phyloP scores from a whole-genome alignment of 2,329 filamentous ascomycete genomes.

The Penicillium sp. region DNA sequence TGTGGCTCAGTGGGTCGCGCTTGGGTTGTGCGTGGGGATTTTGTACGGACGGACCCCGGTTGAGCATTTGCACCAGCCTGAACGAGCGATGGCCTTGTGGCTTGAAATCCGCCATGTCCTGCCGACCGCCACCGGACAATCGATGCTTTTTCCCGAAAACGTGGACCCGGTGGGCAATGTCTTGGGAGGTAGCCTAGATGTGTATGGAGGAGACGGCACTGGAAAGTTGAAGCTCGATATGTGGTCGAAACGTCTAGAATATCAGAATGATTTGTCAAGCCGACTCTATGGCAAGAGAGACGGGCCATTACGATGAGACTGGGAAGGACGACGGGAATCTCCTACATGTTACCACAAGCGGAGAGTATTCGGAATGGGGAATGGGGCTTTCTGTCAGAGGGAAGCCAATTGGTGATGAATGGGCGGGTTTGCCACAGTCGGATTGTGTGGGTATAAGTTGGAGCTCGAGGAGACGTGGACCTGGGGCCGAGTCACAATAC shows the following conservation, averaged over 20 bases:
- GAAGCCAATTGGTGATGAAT: not conserved
- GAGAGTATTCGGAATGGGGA: not conserved
- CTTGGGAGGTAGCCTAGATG: not conserved
- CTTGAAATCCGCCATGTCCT: not conserved
- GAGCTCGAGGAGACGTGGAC: conserved; percentile 1
- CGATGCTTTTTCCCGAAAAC: not conserved
- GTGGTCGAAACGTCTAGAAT: not conserved
- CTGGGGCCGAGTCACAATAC: not conserved
- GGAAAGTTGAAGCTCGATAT: conserved; percentile 6
- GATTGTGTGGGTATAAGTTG: conserved; percentile 5
- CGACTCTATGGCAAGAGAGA: not conserved
- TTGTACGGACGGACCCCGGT: not conserved
- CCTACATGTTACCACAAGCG: not conserved
- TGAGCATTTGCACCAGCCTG: not conserved
- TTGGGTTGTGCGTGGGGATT: not conserved
- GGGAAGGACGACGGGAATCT: not conserved
- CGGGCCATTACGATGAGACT: not conserved
- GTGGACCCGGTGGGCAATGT: not conserved
- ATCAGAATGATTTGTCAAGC: not conserved
- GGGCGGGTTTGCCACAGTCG: conserved; percentile 16
- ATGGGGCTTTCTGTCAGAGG: not conserved
- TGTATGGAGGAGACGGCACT: conserved; percentile 2
- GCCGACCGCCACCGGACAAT: not conserved
- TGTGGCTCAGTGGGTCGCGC: not conserved
- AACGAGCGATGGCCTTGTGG: not conserved